Percentiles rank a stretch among this genome's conserved stretches.
Conservation (phyloP, 352 stramenopile genomes). For the Pythium sukuiense region DNA sequence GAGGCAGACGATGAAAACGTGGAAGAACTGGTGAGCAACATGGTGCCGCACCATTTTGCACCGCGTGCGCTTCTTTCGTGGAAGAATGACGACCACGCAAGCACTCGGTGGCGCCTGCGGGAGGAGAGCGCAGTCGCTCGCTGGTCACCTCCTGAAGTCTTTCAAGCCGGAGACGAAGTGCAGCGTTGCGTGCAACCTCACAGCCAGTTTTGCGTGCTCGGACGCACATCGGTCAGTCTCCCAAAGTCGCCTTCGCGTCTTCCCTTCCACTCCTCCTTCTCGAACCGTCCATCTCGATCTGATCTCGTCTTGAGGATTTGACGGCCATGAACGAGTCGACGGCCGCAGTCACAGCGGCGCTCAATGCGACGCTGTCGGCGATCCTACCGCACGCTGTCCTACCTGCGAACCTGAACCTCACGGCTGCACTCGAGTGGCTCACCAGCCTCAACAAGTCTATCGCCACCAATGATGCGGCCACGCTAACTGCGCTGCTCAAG, state of each 20-base stretch:
- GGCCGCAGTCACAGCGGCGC: background rate
- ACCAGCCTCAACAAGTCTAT: conserved; percentile 17
- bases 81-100: background rate
- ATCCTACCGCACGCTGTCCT: conserved; percentile 17
- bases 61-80: conserved; percentile 5
- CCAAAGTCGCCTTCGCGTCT: too few relatives aligned
- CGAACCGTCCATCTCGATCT: background rate
- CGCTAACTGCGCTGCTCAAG: background rate
- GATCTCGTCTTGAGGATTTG: too few relatives aligned
- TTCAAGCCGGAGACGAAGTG: background rate
- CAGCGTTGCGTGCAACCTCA: background rate
- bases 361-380: conserved; percentile 12
- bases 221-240: background rate
- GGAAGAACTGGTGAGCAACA: background rate
- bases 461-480: background rate
- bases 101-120: background rate
- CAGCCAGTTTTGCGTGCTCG: conserved; percentile 13
- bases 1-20: background rate
- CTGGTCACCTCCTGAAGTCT: background rate
- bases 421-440: conserved; percentile 20
- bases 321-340: conserved; percentile 6
- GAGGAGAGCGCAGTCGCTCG: background rate
- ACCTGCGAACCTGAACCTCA: conserved; percentile 17
- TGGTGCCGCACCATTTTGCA: background rate
- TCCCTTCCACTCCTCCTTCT: background rate